phyloP scores from a whole-genome alignment of 495 filamentous ascomycete genomes.

The Lasiosphaeria hispida region DNA sequence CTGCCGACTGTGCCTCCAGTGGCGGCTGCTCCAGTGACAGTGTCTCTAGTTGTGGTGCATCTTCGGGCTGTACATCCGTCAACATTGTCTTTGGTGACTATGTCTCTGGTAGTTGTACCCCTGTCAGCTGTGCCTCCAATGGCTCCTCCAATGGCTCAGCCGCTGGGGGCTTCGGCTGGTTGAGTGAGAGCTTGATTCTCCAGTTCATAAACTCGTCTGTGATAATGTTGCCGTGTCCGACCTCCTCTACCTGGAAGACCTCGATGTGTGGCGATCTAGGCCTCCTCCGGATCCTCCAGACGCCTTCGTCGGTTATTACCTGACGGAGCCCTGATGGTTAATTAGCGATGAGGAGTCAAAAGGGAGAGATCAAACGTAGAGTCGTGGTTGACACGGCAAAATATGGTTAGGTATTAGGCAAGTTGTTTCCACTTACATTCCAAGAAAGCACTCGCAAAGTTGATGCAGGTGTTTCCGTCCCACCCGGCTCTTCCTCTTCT shows the following conservation, averaged over 20 bases:
- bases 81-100: no score
- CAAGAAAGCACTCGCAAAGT: conserved; percentile 74
- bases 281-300: conserved; percentile 74
- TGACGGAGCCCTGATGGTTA: conserved; percentile 55
- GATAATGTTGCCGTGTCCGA: conserved; percentile 73
- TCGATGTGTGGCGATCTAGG: conserved; percentile 60
- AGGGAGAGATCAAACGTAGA: no score
- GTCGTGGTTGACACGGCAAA: neutral
- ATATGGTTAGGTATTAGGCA: neutral
- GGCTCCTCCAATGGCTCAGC: neutral
- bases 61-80: no score
- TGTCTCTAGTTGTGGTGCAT: no score
- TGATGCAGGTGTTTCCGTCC: conserved; percentile 90
- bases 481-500: conserved; percentile 62
- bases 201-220: conserved; percentile 72
- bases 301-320: conserved; percentile 65
- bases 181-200: conserved; percentile 53
- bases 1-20: no score
- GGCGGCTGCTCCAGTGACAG: no score
- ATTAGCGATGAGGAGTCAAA: neutral
- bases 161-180: conserved; percentile 4
- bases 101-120: no score
- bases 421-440: conserved; percentile 51
- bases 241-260: conserved; percentile 67
- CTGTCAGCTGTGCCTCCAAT: neutral